phyloP scores from a whole-genome alignment of 2,329 filamentous ascomycete genomes.

The Exophiala xenobiotica region DNA sequence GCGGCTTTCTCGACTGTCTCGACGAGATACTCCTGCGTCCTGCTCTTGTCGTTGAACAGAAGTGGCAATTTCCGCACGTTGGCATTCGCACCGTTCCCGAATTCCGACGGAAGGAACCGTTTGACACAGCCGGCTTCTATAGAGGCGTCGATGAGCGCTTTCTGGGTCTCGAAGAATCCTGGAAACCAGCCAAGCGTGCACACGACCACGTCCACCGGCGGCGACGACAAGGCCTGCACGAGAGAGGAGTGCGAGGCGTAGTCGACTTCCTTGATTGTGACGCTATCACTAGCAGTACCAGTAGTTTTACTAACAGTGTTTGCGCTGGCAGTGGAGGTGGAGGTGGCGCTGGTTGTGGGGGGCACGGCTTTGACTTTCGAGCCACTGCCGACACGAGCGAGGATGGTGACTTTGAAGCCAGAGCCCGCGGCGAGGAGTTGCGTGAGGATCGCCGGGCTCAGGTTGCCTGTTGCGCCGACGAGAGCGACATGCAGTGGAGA shows the following conservation, averaged over 20 bases:
- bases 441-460: too few species aligned
- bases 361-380: conserved; percentile 1
- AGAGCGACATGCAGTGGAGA: too few species aligned
- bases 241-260: conserved; percentile 28
- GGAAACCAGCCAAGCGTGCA: conserved; percentile 28
- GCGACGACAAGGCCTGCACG: conserved; percentile 22
- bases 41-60: conserved; percentile 31
- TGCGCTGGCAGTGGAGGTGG: too few species aligned
- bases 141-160: conserved; percentile 41
- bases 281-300: too few species aligned
- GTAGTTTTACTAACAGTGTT: too few species aligned
- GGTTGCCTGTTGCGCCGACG: too few species aligned
- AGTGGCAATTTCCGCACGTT: conserved; percentile 2
- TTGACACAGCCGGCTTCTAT: conserved; percentile 42
- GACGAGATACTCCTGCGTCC: conserved; percentile 32
- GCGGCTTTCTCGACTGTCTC: too few species aligned
- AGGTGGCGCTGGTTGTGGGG: neutral
- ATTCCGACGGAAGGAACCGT: conserved; percentile 43
- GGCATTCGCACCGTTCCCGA: conserved; percentile 8
- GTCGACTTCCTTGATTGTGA: conserved; percentile 22
- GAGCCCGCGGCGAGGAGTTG: too few species aligned
- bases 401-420: conserved; percentile 34
- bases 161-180: conserved; percentile 24
- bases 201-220: conserved; percentile 28
- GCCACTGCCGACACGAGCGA: conserved; percentile 29